A percentile compares a stretch with the other conserved stretches of the same genome.
Conservation (phyloP, 2,329 filamentous ascomycete genomes). For the Aspergillus uvarum region DNA sequence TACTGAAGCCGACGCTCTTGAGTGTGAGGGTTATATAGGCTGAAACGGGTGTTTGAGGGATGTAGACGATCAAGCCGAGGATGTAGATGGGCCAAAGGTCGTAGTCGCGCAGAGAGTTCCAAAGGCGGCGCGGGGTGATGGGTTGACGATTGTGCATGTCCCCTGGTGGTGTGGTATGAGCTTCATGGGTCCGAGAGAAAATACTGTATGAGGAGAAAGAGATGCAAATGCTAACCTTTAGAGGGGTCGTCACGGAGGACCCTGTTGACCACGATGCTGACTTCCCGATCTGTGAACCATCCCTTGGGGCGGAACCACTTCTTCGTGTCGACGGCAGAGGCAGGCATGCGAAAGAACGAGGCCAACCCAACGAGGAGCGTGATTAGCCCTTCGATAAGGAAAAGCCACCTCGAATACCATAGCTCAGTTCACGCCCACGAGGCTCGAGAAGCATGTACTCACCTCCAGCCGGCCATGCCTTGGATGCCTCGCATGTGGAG, state of each 20-base stretch:
- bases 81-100: constrained; percentile 60
- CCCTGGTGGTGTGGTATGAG: constrained; percentile 9
- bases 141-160: constrained; percentile 62
- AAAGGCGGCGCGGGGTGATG: constrained; percentile 52
- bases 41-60: constrained; percentile 52
- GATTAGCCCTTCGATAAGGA: constrained; percentile 58
- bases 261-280: constrained; percentile 61
- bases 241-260: constrained; percentile 60
- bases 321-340: constrained; percentile 52
- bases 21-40: constrained; percentile 62
- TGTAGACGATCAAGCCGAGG: constrained; percentile 54
- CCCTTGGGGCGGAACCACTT: constrained; percentile 56
- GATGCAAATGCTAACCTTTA: constrained; percentile 42
- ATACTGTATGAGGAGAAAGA: neutral
- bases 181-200: neutral
- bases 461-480: constrained; percentile 45
- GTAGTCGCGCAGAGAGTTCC: constrained; percentile 57
- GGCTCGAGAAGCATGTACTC: constrained; percentile 33
- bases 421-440: constrained; percentile 23
- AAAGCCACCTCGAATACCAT: constrained; percentile 43
- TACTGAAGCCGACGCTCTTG: constrained; percentile 57
- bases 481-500: constrained; percentile 35
- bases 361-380: constrained; percentile 55
- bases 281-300: constrained; percentile 63
- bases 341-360: constrained; percentile 57